Percentiles rank a stretch among this genome's conserved stretches.
phyloP scores from a whole-genome alignment of 2,329 filamentous ascomycete species.

The Diaporthe destruens region DNA sequence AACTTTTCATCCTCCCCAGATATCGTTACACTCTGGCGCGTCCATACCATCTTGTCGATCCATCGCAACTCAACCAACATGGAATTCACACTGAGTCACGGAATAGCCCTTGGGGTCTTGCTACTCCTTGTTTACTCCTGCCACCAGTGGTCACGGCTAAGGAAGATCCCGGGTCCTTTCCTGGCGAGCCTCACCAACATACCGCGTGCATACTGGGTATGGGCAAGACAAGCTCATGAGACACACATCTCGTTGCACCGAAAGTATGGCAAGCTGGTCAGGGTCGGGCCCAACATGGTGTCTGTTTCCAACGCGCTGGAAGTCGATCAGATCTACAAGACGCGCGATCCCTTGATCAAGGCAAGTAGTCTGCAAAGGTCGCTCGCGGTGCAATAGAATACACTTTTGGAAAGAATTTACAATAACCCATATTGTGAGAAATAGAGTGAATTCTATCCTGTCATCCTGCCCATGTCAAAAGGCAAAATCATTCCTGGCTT shows the following conservation, averaged over 20 bases:
- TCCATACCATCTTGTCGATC: too few species aligned
- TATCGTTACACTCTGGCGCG: too few species aligned
- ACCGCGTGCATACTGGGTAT: not conserved
- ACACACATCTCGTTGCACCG: constrained; percentile 53
- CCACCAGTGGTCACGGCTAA: too few species aligned
- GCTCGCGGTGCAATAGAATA: too few species aligned
- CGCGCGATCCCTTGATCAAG: not conserved
- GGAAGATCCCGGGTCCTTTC: not conserved
- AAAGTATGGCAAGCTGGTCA: constrained; percentile 56
- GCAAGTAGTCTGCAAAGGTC: not conserved
- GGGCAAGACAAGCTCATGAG: not conserved
- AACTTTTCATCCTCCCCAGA: too few species aligned
- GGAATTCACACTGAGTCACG: too few species aligned
- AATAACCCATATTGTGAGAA: not conserved
- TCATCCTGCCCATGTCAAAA: not conserved
- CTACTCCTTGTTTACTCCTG: too few species aligned
- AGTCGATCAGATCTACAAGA: not conserved
- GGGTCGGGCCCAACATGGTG: constrained; percentile 56
- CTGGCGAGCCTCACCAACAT: not conserved
- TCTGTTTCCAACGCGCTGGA: constrained; percentile 52
- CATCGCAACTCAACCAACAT: too few species aligned
- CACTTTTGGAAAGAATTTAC: not conserved
- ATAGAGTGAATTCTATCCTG: not conserved
- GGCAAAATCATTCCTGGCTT: not conserved
- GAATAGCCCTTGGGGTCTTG: too few species aligned